phyloP scores from a whole-genome alignment of 257 asterid species.

The Fraxinus cuspidata region DNA sequence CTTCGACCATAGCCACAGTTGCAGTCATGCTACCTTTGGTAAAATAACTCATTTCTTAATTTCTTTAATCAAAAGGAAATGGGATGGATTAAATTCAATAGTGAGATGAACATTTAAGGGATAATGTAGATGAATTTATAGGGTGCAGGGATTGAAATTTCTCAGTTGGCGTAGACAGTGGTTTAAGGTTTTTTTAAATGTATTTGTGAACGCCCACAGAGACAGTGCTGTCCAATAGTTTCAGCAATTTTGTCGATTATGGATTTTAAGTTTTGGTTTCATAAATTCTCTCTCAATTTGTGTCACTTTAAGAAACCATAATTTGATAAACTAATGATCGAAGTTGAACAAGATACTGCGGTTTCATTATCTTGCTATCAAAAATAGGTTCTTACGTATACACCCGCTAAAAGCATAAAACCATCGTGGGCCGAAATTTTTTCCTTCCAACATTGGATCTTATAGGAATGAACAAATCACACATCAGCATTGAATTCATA shows the following conservation, averaged over 20 bases:
- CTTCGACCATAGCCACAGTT: conserved; percentile 22
- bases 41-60: conserved; percentile 22
- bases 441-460: neutral
- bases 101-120: neutral
- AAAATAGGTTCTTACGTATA: too few species aligned
- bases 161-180: conserved; percentile 36
- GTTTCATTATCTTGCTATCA: too few species aligned
- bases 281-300: too few species aligned
- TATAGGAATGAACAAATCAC: neutral
- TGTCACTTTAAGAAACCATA: too few species aligned
- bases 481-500: neutral
- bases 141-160: conserved; percentile 1
- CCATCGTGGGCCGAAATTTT: neutral
- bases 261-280: too few species aligned
- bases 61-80: neutral
- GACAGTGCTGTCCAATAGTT: neutral
- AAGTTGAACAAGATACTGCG: too few species aligned
- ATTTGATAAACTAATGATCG: too few species aligned
- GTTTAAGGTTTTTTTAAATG: neutral
- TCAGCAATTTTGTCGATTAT: neutral
- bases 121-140: conserved; percentile 15
- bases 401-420: neutral
- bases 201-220: neutral
- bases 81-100: neutral
- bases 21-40: conserved; percentile 36